phyloP scores from a whole-genome alignment of 257 asterid species.

The Solanum pinnatisectum region DNA sequence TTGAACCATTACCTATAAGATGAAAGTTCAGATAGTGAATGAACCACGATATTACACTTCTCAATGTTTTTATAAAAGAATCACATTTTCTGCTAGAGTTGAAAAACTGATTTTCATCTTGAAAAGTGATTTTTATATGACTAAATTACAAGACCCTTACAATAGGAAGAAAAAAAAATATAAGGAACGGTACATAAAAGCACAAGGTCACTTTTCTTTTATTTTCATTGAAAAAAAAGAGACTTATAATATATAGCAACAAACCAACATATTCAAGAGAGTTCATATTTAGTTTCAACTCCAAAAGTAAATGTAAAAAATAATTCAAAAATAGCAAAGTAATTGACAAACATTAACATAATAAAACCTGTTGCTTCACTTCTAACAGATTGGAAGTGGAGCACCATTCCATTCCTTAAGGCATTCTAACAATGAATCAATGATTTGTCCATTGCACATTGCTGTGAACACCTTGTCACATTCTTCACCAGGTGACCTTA shows the following conservation, averaged over 20 bases:
- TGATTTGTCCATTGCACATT: conserved; percentile 42
- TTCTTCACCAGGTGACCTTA: conserved; percentile 73
- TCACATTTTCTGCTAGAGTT: too few relatives aligned
- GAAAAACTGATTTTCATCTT: too few relatives aligned
- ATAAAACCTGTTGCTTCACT: background rate
- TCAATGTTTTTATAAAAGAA: too few relatives aligned
- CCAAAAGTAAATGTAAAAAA: background rate
- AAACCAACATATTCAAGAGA: background rate
- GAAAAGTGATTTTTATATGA: too few relatives aligned
- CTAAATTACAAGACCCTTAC: background rate
- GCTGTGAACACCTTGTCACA: conserved; percentile 78
- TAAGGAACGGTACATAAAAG: background rate
- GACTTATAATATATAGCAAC: background rate
- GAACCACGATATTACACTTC: background rate
- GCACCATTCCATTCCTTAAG: conserved; percentile 68
- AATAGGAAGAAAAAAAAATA: background rate
- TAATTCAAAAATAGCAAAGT: background rate
- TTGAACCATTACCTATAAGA: accelerated
- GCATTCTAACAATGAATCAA: conserved; percentile 72
- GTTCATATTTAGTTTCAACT: background rate
- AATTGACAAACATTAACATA: background rate
- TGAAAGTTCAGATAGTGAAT: too few relatives aligned
- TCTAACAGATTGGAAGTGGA: conserved; percentile 68
- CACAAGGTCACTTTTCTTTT: background rate
- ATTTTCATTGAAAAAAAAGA: background rate